phyloP scores from a whole-genome alignment of 768 basidiomycete species.

The Tephrocybe sp. region DNA sequence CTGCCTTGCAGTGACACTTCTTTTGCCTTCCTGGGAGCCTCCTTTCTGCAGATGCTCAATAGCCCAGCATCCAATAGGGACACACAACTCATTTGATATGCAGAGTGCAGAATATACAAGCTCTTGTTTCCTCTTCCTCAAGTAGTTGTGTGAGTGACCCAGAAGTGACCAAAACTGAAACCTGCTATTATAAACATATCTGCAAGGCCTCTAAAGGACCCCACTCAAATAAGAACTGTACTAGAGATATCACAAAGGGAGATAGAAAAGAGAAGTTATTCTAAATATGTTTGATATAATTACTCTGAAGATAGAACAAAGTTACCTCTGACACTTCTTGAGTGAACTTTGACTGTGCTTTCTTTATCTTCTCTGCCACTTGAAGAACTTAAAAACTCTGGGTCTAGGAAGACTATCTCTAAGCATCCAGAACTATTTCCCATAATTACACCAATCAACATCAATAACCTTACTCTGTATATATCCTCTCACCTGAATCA shows the following conservation, averaged over 20 bases:
- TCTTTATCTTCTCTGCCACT: background rate
- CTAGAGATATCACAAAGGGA: too few species aligned
- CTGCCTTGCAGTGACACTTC: too few species aligned
- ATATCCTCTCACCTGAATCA: background rate
- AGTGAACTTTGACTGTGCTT: slow-evolving; percentile 16
- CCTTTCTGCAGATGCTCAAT: too few species aligned
- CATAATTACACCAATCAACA: background rate
- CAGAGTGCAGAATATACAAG: too few species aligned
- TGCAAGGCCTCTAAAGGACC: slow-evolving; percentile 17
- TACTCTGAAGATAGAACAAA: background rate
- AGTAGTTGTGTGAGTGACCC: too few species aligned
- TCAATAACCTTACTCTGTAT: background rate
- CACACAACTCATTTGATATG: too few species aligned
- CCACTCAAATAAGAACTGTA: too few species aligned
- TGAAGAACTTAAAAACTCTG: background rate
- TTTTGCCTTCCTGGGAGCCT: too few species aligned
- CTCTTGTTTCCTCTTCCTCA: too few species aligned
- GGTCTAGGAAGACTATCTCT: background rate
- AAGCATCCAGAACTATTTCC: background rate
- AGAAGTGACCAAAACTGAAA: too few species aligned
- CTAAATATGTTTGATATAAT: slow-evolving; percentile 11
- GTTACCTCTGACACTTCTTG: background rate
- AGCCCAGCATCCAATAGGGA: too few species aligned
- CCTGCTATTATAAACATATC: slow-evolving; percentile 20
- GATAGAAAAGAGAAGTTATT: background rate